Base-by-base conservation (phyloP, 164 flowering plant genomes). In the Amborella trichopoda region DNA sequence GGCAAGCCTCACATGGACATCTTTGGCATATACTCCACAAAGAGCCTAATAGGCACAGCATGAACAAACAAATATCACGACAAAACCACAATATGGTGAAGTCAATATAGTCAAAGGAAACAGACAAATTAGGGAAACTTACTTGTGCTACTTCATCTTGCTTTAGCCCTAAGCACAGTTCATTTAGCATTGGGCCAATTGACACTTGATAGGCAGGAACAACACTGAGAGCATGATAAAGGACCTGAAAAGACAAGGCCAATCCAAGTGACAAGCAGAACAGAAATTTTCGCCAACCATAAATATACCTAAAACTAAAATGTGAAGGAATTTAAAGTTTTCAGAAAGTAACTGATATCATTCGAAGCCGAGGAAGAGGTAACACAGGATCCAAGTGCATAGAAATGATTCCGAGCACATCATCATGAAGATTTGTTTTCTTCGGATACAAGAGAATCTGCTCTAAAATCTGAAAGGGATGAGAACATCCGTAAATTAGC, bases 331-430 rank as follows among this genome's bases (percentile, higher is more conserved):
- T 4, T 13, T 11, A 44, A 23, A 36, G 50, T 30, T 32, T 14
- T 11, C 64, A 46, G 25, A 17, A 16, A 36, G 14, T 70, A 71
- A 93, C 99, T 58, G 99, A 85, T 70, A 93, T 20, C 99, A 93
- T 93, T 45, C 66, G 80, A 54, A 88, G 73, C 63, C 99, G 73
- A 6, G 99, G 97, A 65, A 85, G 78, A 11, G 99, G 99, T 51
- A 88, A 63, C 50, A 81, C 54, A 3, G 99, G 93, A 69, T 93
- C 97, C 86, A 89, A 48, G 69, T 93, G 99, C 61, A 85, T 45
- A 56, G 77, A 81, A 25, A 93, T 71, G 62, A 93, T 80, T 23
- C 46, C 77, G 53, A 88, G 94, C 50, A 79, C 94, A 58, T 69
- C 71, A 66, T 83, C 87, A 71, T 93, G 99, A 67, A 93, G 81